A percentile compares a stretch with the other conserved stretches of the same genome.
phyloP scores from a whole-genome alignment of 192 early-diverging fungal species.

The Allomyces javanicus region DNA sequence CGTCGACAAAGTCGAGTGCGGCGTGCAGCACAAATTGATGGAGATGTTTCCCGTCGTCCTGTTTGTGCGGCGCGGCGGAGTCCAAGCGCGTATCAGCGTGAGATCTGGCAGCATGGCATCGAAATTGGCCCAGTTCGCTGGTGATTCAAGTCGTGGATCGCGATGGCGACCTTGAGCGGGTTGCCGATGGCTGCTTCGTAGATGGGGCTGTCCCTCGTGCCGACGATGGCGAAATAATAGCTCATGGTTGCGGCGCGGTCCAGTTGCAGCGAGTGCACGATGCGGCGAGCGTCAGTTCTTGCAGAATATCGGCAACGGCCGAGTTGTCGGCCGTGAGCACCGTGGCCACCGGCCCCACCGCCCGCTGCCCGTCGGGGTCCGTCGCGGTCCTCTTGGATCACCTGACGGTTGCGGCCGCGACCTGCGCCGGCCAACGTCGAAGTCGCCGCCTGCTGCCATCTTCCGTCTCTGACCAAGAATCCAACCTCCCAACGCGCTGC shows the following conservation, averaged over 20 bases:
- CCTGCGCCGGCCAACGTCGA: no score
- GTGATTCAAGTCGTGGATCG: constrained; percentile 13
- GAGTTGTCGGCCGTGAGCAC: no score
- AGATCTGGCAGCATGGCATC: neutral
- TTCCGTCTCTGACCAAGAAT: no score
- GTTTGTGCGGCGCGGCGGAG: constrained; percentile 22
- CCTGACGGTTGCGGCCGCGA: no score
- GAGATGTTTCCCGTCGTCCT: constrained; percentile 59
- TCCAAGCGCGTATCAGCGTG: neutral
- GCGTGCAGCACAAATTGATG: constrained; percentile 96
- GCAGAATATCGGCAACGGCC: no score
- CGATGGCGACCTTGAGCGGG: constrained; percentile 4
- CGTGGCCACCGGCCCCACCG: no score
- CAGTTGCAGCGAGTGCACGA: no score
- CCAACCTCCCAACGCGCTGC: no score
- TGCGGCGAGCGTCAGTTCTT: no score
- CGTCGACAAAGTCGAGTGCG: constrained; percentile 91
- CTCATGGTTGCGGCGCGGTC: constrained; percentile 4
- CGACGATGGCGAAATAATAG: constrained; percentile 85
- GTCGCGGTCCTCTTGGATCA: no score
- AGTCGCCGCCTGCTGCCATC: no score
- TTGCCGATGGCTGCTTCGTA: constrained; percentile 79
- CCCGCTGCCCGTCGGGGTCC: no score
- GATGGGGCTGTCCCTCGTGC: constrained; percentile 82
- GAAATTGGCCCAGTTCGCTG: neutral